Conservation (phyloP, 2,329 filamentous ascomycete species). For the Phyllosticta citriasiana region DNA sequence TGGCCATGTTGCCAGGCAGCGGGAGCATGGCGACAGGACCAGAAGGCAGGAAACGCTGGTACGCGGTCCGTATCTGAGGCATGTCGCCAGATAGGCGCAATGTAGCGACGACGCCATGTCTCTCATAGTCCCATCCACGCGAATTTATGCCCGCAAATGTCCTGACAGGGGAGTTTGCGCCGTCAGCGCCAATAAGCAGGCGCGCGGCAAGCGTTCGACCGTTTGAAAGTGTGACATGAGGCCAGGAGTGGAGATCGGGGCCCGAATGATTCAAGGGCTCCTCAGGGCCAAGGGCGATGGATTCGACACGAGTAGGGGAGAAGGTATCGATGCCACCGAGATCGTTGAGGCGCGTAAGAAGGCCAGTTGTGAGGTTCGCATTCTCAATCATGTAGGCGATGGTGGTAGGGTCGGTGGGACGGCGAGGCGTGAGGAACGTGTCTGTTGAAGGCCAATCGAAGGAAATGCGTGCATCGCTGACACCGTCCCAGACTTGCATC, state of each 20-base stretch:
- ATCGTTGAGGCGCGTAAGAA: conserved; percentile 62
- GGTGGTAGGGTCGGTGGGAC: conserved; percentile 39
- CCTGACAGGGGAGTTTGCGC: conserved; percentile 87
- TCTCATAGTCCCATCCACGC: conserved; percentile 85
- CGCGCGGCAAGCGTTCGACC: conserved; percentile 64
- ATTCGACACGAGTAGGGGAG: conserved; percentile 66
- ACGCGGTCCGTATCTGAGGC: conserved; percentile 58
- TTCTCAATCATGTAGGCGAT: conserved; percentile 98
- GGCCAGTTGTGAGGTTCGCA: conserved; percentile 69
- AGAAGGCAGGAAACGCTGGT: conserved; percentile 88
- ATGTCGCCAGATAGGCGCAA: conserved; percentile 54
- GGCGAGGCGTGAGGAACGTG: conserved; percentile 31
- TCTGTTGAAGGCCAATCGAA: conserved; percentile 61
- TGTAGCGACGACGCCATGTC: conserved; percentile 86
- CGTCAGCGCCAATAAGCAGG: conserved; percentile 84
- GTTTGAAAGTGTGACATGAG: conserved; percentile 63
- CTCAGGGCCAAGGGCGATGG: conserved; percentile 64
- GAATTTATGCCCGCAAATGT: conserved; percentile 78
- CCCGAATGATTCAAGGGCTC: conserved; percentile 38
- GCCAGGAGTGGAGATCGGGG: conserved; percentile 80
- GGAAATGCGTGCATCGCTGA: conserved; percentile 75
- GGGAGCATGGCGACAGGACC: conserved; percentile 89
- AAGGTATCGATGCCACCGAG: conserved; percentile 60
- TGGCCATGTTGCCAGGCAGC: conserved; percentile 70
- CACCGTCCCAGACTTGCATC: conserved; percentile 98